A percentile compares a stretch with the other conserved stretches of the same genome.
phyloP scores from a whole-genome alignment of 176 grass and related monocot species.

The Bonia amplexicaulis region DNA sequence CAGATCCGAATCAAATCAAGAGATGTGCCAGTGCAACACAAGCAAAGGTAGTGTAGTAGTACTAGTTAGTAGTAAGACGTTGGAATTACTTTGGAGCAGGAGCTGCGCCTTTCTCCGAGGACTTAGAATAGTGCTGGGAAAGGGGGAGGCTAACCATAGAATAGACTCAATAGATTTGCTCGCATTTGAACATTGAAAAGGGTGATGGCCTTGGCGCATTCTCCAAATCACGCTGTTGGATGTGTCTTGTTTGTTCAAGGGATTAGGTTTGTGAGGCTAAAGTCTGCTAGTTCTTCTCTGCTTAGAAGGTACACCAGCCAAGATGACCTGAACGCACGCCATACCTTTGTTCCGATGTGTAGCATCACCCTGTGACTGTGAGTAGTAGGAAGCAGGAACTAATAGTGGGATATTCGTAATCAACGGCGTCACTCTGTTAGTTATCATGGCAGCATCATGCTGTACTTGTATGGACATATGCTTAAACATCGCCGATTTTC shows the following conservation, averaged over 20 bases:
- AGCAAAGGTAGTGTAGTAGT: background rate
- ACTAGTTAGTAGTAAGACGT: background rate
- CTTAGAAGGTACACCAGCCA: background rate
- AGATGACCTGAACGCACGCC: slow-evolving; percentile 11
- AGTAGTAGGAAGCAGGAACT: background rate
- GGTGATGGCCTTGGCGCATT: slow-evolving; percentile 29
- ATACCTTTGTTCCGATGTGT: background rate
- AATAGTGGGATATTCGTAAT: background rate
- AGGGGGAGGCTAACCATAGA: background rate
- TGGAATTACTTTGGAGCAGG: slow-evolving; percentile 26
- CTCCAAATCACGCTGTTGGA: slow-evolving; percentile 14
- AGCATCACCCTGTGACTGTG: background rate
- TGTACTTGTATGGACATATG: background rate
- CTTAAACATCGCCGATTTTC: background rate
- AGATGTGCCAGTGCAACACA: background rate
- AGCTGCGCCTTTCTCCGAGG: background rate
- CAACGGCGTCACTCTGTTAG: background rate
- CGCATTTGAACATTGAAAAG: slow-evolving; percentile 27
- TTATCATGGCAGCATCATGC: background rate
- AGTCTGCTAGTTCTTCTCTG: slow-evolving; percentile 14
- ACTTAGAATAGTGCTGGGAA: background rate
- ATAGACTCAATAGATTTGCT: background rate
- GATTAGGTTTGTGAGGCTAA: slow-evolving; percentile 42
- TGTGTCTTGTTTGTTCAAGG: background rate
- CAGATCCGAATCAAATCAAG: background rate